Conservation (phyloP, 2,329 filamentous ascomycete genomes). For the Phaeoacremonium minimum region DNA sequence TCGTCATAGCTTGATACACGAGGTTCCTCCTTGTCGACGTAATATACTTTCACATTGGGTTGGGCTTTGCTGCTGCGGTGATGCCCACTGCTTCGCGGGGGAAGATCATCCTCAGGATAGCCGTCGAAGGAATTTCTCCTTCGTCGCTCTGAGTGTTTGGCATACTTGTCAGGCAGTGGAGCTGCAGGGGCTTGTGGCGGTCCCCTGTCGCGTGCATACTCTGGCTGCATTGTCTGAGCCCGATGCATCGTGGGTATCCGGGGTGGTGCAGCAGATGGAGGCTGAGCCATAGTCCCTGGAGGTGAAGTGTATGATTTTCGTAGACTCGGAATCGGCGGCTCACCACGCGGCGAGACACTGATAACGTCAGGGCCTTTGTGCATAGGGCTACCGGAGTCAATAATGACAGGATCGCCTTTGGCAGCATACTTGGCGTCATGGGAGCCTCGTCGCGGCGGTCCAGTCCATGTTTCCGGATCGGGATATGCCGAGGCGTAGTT, state of each 20-base stretch:
- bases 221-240: conserved; percentile 13
- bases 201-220: conserved; percentile 3
- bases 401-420: conserved; percentile 4
- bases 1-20: conserved; percentile 3
- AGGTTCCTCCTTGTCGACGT: conserved; percentile 4
- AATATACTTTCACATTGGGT: conserved; percentile 1
- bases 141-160: conserved; percentile 9
- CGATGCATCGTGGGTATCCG: conserved; percentile 9
- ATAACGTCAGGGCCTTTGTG: conserved; percentile 9
- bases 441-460: conserved; percentile 6
- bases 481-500: conserved; percentile 9
- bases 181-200: conserved; percentile 6
- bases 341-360: conserved; percentile 8
- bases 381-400: conserved; percentile 3
- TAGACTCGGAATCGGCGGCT: conserved; percentile 15
- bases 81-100: not conserved
- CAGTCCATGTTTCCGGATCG: conserved; percentile 8
- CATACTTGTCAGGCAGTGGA: conserved; percentile 4
- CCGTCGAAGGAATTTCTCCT: conserved; percentile 12
- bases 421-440: conserved; percentile 10
- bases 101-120: conserved; percentile 2
- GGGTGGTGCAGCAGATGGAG: conserved; percentile 2
- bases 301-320: conserved; percentile 19
- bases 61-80: not conserved
- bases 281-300: conserved; percentile 9